Evolutionary conservation across 1,284 basidiomycete genomes (phyloP).

Genomic region (Crucibulum parvulum): DNA sequence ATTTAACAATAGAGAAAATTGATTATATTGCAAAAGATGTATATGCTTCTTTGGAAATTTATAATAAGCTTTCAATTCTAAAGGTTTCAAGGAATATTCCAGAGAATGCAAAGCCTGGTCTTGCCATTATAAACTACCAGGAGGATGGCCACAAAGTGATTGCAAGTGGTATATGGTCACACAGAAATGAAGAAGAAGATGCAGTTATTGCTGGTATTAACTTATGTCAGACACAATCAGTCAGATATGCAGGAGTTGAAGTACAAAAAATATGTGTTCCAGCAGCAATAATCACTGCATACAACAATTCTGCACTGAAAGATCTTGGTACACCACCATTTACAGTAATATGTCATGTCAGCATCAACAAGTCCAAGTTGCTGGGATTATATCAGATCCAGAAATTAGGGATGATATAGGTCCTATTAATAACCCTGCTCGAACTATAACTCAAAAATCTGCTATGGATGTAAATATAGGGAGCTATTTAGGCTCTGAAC

Average conservation of each 20-base stretch:
- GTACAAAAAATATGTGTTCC: neutral
- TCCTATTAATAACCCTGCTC: neutral
- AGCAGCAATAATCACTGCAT: neutral
- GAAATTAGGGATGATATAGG: neutral
- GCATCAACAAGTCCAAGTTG: neutral
- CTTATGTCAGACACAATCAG: neutral
- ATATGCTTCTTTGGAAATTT: conserved; percentile 25
- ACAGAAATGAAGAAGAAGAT: neutral
- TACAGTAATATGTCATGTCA: neutral
- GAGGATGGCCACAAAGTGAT: neutral
- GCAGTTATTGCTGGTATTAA: neutral
- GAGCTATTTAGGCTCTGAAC: no score
- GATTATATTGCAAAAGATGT: conserved; percentile 34
- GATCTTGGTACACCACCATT: neutral
- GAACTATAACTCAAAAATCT: no score
- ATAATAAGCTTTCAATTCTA: conserved; percentile 3
- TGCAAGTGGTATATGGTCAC: neutral
- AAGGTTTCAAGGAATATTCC: neutral
- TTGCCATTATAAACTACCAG: conserved; percentile 4
- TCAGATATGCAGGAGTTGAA: neutral
- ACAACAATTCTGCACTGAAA: neutral
- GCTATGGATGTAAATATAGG: no score
- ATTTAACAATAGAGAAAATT: conserved; percentile 20
- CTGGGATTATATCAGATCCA: neutral
- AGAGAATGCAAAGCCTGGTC: neutral